Conservation (phyloP, 2,329 filamentous ascomycete genomes). For the Fusarium brachygibbosum region DNA sequence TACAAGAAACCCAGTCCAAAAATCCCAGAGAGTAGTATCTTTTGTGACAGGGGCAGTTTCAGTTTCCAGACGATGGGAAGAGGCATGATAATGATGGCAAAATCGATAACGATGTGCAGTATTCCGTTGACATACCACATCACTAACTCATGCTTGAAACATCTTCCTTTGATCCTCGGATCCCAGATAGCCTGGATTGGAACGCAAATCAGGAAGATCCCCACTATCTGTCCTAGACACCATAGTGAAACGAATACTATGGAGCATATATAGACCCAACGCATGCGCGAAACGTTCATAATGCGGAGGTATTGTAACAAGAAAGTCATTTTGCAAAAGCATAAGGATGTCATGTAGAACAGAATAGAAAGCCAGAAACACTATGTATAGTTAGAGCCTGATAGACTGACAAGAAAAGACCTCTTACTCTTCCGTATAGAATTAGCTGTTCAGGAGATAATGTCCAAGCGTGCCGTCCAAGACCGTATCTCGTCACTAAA, state of each 20-base stretch:
- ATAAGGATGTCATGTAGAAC: conserved; percentile 24
- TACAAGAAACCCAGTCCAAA: conserved; percentile 40
- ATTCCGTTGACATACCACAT: conserved; percentile 29
- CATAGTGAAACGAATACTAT: conserved; percentile 14
- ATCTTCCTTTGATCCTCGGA: conserved; percentile 10
- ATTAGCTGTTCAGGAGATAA: neutral
- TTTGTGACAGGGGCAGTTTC: conserved; percentile 16
- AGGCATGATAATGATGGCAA: conserved; percentile 31
- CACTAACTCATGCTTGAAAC: neutral
- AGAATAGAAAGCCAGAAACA: conserved; percentile 40
- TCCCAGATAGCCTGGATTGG: conserved; percentile 37
- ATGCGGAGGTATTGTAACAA: conserved; percentile 40
- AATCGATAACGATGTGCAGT: conserved; percentile 31
- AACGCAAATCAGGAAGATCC: neutral
- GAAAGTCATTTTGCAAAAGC: conserved; percentile 33
- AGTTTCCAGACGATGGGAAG: conserved; percentile 37
- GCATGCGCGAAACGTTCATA: conserved; percentile 28
- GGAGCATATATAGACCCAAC: neutral
- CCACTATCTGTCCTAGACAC: neutral
- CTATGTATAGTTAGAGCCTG: neutral
- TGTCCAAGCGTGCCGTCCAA: conserved; percentile 35
- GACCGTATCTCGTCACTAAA: conserved; percentile 39
- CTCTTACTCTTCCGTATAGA: conserved; percentile 16
- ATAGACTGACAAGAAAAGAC: rapidly evolving
- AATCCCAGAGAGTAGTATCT: conserved; percentile 20